phyloP scores from a whole-genome alignment of 805 yeast species.

The Ogataea salicorniae region DNA sequence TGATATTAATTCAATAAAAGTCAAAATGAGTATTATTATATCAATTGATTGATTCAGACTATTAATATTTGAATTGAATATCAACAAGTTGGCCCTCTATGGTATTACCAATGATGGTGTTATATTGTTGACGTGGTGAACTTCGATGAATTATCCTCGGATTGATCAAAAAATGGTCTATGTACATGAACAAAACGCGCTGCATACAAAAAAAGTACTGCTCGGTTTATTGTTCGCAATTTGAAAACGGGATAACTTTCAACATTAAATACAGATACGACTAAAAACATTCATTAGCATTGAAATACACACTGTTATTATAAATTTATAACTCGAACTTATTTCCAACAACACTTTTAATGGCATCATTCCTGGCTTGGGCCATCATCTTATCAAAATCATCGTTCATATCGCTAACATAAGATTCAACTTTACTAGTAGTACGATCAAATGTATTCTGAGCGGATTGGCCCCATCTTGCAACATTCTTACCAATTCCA shows the following conservation, averaged over 20 bases:
- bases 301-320: not conserved
- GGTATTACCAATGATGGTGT: too few relatives aligned
- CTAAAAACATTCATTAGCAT: not conserved
- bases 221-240: too few relatives aligned
- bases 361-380: constrained; percentile 26
- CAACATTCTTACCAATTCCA: constrained; percentile 10
- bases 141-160: too few relatives aligned
- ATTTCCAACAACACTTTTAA: constrained; percentile 25
- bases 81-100: too few relatives aligned
- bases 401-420: constrained; percentile 27
- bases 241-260: too few relatives aligned
- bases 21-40: not conserved
- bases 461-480: constrained; percentile 21
- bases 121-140: too few relatives aligned
- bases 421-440: constrained; percentile 19
- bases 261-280: too few relatives aligned
- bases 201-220: too few relatives aligned
- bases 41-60: not conserved
- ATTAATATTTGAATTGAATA: too few relatives aligned
- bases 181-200: too few relatives aligned
- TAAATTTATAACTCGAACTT: constrained; percentile 15
- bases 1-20: not conserved
- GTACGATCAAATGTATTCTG: constrained; percentile 21
- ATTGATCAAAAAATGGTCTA: too few relatives aligned
- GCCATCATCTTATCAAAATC: constrained; percentile 27